A percentile compares a stretch with the other conserved stretches of the same genome.
These are phyloP conservation scores for Phytopythium chamaehyphon DNA, from an alignment of 352 stramenopile genomes.

Conservation along the genomic window DNA sequence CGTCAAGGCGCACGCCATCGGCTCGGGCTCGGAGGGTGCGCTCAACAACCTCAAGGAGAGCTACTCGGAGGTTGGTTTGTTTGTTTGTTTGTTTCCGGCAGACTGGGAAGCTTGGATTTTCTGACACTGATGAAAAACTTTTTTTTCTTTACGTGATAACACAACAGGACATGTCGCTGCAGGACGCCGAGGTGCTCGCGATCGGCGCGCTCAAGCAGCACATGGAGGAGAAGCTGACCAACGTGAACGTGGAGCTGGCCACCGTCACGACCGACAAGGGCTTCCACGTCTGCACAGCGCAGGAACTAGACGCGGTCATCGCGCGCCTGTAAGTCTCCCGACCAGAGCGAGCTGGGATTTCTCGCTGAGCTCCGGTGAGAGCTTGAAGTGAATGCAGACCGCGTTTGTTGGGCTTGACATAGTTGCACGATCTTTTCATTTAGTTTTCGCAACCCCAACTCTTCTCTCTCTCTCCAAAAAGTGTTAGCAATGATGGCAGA, in stretches of 20 bases:
- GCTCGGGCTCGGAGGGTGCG: slow-evolving; percentile 96
- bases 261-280: slow-evolving; percentile 93
- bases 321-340: slow-evolving; percentile 51
- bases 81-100: not conserved
- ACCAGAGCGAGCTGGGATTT: not conserved
- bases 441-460: no score
- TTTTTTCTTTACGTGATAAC: no score
- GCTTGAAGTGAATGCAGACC: no score
- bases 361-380: not conserved
- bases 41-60: slow-evolving; percentile 98
- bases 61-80: slow-evolving; percentile 80
- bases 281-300: slow-evolving; percentile 93
- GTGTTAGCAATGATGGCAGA: no score
- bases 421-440: no score
- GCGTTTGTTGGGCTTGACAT: no score
- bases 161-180: slow-evolving; percentile 91
- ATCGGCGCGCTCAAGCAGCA: slow-evolving; percentile 97
- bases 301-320: slow-evolving; percentile 93
- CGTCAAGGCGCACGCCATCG: slow-evolving; percentile 99
- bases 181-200: slow-evolving; percentile 96
- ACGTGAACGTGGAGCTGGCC: slow-evolving; percentile 98
- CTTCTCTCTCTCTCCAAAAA: no score
- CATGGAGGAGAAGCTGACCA: slow-evolving; percentile 99
- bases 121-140: no score
- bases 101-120: no score